These are phyloP conservation scores for Boletus calvinii DNA, from an alignment of 1,284 basidiomycete species.

Conservation along the genomic window DNA sequence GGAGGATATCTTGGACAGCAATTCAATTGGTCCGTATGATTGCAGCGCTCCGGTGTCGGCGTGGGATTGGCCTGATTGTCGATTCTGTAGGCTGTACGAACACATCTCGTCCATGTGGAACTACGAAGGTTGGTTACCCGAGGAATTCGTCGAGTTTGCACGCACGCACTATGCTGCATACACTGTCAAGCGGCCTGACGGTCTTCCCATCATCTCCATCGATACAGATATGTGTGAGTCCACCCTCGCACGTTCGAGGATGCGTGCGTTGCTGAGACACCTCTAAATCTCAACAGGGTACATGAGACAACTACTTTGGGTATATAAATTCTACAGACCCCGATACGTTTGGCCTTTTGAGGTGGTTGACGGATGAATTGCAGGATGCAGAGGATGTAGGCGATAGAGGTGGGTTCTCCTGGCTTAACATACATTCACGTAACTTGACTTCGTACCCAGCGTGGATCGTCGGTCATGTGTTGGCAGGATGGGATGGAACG, in stretches of 20 bases:
- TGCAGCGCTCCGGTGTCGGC: conserved; percentile 19
- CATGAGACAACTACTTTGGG: conserved; percentile 59
- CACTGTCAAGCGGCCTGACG: conserved; percentile 60
- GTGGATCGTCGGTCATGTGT: too few species aligned
- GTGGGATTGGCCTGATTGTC: background rate
- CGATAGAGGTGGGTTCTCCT: too few species aligned
- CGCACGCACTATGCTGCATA: conserved; percentile 69
- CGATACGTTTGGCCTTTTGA: conserved; percentile 69
- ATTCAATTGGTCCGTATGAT: conserved; percentile 64
- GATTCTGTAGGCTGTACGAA: conserved; percentile 59
- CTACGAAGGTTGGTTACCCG: conserved; percentile 66
- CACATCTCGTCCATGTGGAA: conserved; percentile 64
- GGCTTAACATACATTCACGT: too few species aligned
- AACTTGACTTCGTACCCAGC: too few species aligned
- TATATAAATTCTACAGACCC: conserved; percentile 69
- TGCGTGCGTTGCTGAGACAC: background rate
- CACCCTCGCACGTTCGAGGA: background rate
- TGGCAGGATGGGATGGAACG: too few species aligned
- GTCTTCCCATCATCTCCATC: conserved; percentile 67
- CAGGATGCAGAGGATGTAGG: conserved; percentile 65
- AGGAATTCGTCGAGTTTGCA: conserved; percentile 53
- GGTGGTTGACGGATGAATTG: conserved; percentile 73
- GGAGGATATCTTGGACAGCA: conserved; percentile 51
- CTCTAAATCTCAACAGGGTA: conserved; percentile 14
- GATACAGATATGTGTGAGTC: conserved; percentile 67